A percentile compares a stretch with the other conserved stretches of the same genome.
These are phyloP conservation scores for Ophidiomyces ophidiicola DNA, from an alignment of 2,329 filamentous ascomycete species.

Conservation along the genomic window DNA sequence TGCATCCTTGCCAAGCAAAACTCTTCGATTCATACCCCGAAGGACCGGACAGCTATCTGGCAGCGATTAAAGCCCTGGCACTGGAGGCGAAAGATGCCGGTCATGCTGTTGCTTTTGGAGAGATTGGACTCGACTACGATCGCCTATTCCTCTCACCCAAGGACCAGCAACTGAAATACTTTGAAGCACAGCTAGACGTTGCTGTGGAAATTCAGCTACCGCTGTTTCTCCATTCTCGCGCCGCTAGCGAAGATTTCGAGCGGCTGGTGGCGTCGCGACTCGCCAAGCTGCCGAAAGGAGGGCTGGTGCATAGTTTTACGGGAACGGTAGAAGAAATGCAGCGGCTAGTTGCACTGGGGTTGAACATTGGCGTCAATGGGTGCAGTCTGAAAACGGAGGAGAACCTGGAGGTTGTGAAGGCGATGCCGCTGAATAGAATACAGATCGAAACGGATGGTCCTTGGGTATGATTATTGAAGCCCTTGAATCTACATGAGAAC, in stretches of 20 bases:
- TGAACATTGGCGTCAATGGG: conserved; percentile 91
- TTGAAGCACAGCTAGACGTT: conserved; percentile 68
- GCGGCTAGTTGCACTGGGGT: conserved; percentile 63
- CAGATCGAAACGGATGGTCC: conserved; percentile 97
- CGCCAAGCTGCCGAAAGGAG: conserved; percentile 57
- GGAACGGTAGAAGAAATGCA: conserved; percentile 75
- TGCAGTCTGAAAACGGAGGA: conserved; percentile 92
- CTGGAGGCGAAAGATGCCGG: conserved; percentile 44
- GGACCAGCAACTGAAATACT: conserved; percentile 70
- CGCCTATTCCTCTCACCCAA: conserved; percentile 70
- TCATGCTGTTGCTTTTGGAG: conserved; percentile 70
- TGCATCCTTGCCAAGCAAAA: conserved; percentile 80
- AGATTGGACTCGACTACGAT: conserved; percentile 95
- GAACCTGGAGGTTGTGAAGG: conserved; percentile 72
- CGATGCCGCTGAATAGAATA: conserved; percentile 63
- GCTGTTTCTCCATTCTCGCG: conserved; percentile 83
- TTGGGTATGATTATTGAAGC: conserved; percentile 43
- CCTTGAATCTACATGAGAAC: conserved; percentile 3
- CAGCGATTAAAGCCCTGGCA: conserved; percentile 55
- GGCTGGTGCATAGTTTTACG: conserved; percentile 90
- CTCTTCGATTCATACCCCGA: conserved; percentile 54
- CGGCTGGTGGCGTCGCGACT: conserved; percentile 52
- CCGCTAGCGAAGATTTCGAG: conserved; percentile 76
- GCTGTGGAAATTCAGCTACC: conserved; percentile 67
- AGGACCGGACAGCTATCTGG: conserved; percentile 34